phyloP scores from a whole-genome alignment of 352 stramenopile genomes.

The Globisporangium abappressorium region DNA sequence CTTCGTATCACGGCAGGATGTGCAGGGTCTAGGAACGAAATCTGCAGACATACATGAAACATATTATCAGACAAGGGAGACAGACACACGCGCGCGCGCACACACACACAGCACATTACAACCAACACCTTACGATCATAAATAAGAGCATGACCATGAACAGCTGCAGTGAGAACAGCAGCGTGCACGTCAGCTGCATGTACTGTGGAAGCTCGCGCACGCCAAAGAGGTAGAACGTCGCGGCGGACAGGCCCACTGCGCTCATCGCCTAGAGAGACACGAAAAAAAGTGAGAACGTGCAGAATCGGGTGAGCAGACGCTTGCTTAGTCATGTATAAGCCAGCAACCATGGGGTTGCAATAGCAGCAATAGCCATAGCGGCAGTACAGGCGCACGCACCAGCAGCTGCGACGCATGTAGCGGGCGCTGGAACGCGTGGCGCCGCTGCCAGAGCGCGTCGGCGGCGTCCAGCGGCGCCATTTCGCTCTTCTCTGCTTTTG shows the following conservation, averaged over 20 bases:
- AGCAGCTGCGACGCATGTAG: constrained; percentile 37
- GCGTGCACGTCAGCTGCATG: constrained; percentile 28
- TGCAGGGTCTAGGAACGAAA: constrained; percentile 47
- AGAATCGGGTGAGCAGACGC: neutral
- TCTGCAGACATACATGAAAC: constrained; percentile 23
- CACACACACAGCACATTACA: neutral
- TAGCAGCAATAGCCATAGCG: neutral
- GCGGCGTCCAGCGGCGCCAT: constrained; percentile 7
- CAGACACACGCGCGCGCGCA: constrained; percentile 16
- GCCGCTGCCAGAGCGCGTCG: constrained; percentile 23
- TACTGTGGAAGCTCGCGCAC: constrained; percentile 40
- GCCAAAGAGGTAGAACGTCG: constrained; percentile 45
- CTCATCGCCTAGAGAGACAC: constrained; percentile 30
- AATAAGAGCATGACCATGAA: constrained; percentile 22
- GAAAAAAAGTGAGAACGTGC: neutral
- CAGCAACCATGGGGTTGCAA: neutral
- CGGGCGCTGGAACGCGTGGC: constrained; percentile 45
- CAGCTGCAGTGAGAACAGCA: constrained; percentile 49
- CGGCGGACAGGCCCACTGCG: constrained; percentile 32
- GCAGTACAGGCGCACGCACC: constrained; percentile 15
- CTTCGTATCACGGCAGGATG: constrained; percentile 23
- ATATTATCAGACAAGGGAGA: constrained; percentile 21
- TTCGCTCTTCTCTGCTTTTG: neutral
- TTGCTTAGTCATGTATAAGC: neutral
- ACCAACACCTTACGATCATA: constrained; percentile 12